Conservation (phyloP, 805 yeast species). For the Hermanozyma aechmeae region DNA sequence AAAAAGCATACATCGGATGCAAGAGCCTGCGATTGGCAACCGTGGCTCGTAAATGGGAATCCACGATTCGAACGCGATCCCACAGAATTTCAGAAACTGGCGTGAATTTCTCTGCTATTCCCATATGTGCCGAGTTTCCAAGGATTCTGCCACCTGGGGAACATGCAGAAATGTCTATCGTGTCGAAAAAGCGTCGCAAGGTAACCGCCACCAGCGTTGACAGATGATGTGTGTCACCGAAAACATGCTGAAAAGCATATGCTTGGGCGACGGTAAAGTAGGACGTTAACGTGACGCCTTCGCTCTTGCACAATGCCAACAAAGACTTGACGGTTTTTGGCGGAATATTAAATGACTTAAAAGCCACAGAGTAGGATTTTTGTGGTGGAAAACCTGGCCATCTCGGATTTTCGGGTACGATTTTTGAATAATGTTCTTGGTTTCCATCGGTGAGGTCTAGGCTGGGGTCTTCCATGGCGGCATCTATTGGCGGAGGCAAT, state of each 20-base stretch:
- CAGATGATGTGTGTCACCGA: constrained; percentile 15
- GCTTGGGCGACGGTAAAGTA: constrained; percentile 17
- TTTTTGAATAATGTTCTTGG: constrained; percentile 14
- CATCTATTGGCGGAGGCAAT: constrained; percentile 28
- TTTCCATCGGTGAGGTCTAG: constrained; percentile 18
- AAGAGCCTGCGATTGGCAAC: constrained; percentile 15
- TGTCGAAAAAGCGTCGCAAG: constrained; percentile 16
- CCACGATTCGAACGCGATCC: constrained; percentile 18
- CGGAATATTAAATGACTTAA: constrained; percentile 18
- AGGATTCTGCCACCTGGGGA: constrained; percentile 15
- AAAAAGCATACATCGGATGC: constrained; percentile 12
- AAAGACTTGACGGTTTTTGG: constrained; percentile 15
- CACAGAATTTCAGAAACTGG: constrained; percentile 24
- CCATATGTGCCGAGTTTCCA: constrained; percentile 26
- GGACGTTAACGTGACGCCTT: constrained; percentile 24
- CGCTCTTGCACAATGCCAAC: constrained; percentile 16
- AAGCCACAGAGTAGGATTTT: constrained; percentile 10
- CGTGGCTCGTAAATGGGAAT: constrained; percentile 10
- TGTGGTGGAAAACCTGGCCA: constrained; percentile 21
- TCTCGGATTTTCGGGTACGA: constrained; percentile 11
- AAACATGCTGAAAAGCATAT: constrained; percentile 19
- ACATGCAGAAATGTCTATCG: constrained; percentile 7
- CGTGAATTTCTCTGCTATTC: constrained; percentile 19
- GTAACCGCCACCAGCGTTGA: constrained; percentile 23
- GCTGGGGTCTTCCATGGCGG: constrained; percentile 15